A percentile compares a stretch with the other conserved stretches of the same genome.
Conservation (phyloP, 2,329 filamentous ascomycete genomes). For the Clonostachys byssicola region DNA sequence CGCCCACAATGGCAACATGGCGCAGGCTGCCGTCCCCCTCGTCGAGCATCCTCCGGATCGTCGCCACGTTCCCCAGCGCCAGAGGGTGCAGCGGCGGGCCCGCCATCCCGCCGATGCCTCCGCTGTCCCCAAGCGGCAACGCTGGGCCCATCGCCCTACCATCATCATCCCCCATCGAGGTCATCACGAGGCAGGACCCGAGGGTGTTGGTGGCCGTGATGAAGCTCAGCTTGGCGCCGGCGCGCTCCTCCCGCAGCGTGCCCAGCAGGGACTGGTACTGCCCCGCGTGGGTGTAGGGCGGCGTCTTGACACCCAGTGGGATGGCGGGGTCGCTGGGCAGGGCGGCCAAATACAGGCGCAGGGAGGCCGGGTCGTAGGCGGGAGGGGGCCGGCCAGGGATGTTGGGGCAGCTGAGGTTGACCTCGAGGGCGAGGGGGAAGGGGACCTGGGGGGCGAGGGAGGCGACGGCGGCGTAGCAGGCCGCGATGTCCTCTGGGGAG, state of each 20-base stretch:
- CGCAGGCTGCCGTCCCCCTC: constrained; percentile 32
- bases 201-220: constrained; percentile 72
- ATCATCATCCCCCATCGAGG: constrained; percentile 7
- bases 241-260: constrained; percentile 35
- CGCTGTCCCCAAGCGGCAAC: constrained; percentile 42
- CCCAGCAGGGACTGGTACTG: constrained; percentile 57
- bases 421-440: constrained; percentile 62
- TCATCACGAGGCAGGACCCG: constrained; percentile 61
- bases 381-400: constrained; percentile 66
- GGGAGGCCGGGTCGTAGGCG: constrained; percentile 53
- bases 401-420: constrained; percentile 78
- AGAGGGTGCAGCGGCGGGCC: constrained; percentile 70
- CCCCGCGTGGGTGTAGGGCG: constrained; percentile 68
- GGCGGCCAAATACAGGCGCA: constrained; percentile 50
- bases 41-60: constrained; percentile 57
- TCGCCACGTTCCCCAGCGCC: constrained; percentile 71
- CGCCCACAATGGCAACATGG: constrained; percentile 62
- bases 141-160: constrained; percentile 1
- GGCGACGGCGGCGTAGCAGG: constrained; percentile 49
- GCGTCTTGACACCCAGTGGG: constrained; percentile 64
- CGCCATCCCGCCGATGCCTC: constrained; percentile 66
- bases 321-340: constrained; percentile 31
- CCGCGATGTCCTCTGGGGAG: constrained; percentile 46
- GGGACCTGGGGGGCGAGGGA: constrained; percentile 25
- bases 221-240: constrained; percentile 46